These are phyloP conservation scores for Phytophthora pistaciae DNA, from an alignment of 352 stramenopile species.

Conservation along the genomic window DNA sequence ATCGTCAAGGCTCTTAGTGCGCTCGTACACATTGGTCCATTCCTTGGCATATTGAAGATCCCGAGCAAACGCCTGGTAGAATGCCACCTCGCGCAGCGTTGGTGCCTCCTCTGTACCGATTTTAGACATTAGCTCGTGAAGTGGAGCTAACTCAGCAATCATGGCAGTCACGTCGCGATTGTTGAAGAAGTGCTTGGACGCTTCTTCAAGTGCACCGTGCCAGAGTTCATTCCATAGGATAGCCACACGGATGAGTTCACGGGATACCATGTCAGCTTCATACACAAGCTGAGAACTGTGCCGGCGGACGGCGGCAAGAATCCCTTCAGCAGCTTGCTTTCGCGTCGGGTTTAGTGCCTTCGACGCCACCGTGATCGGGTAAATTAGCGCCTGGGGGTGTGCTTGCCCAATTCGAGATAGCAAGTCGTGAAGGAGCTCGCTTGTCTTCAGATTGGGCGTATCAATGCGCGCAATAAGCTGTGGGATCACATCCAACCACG, in stretches of 20 bases:
- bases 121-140: constrained; percentile 93
- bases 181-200: constrained; percentile 97
- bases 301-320: constrained; percentile 96
- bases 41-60: constrained; percentile 91
- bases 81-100: constrained; percentile 87
- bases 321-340: constrained; percentile 92
- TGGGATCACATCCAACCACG: constrained; percentile 99
- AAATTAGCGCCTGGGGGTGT: constrained; percentile 99
- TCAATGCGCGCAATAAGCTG: constrained; percentile 96
- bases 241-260: constrained; percentile 99
- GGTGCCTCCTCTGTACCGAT: constrained; percentile 73
- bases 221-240: constrained; percentile 99
- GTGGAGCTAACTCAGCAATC: constrained; percentile 95
- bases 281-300: constrained; percentile 97
- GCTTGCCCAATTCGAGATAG: constrained; percentile 95
- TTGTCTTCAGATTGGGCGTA: constrained; percentile 82
- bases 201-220: constrained; percentile 98
- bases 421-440: constrained; percentile 81
- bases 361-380: constrained; percentile 97
- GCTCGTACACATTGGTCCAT: constrained; percentile 85
- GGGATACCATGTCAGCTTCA: constrained; percentile 96
- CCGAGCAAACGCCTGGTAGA: constrained; percentile 93
- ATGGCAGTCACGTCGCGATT: constrained; percentile 97
- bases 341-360: constrained; percentile 95
- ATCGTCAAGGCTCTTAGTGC: constrained; percentile 82